These are phyloP conservation scores for Pyrenophora graminea DNA, from an alignment of 2,329 filamentous ascomycete species.

Conservation along the genomic window DNA sequence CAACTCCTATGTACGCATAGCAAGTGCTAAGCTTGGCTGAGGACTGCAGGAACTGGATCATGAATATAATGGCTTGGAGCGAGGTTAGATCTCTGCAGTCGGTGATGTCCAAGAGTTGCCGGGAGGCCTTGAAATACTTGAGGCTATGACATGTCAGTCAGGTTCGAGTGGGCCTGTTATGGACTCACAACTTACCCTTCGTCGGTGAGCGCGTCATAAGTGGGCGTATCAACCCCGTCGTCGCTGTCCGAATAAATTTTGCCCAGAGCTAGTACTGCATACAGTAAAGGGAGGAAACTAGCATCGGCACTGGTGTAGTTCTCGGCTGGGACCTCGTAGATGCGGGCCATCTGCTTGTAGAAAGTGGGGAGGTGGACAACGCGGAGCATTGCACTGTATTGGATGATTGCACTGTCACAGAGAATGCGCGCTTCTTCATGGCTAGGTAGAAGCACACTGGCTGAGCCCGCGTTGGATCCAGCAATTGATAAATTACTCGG, in stretches of 20 bases:
- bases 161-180: too few species aligned
- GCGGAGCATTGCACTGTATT: conserved; percentile 67
- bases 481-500: conserved; percentile 70
- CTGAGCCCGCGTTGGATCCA: conserved; percentile 42
- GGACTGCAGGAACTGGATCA: conserved; percentile 59
- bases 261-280: conserved; percentile 54
- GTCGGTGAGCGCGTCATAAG: conserved; percentile 54
- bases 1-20: conserved; percentile 58
- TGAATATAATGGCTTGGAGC: conserved; percentile 57
- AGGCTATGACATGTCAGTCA: conserved; percentile 44
- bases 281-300: conserved; percentile 54
- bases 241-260: conserved; percentile 53
- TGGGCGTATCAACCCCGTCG: conserved; percentile 41
- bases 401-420: conserved; percentile 64
- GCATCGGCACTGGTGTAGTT: conserved; percentile 53
- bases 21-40: conserved; percentile 58
- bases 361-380: conserved; percentile 84
- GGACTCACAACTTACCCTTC: conserved; percentile 46
- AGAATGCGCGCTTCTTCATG: conserved; percentile 60
- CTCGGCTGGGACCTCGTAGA: conserved; percentile 69
- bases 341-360: conserved; percentile 72
- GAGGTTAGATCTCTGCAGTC: conserved; percentile 57
- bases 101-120: conserved; percentile 57
- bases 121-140: conserved; percentile 54
- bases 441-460: conserved; percentile 67